Evolutionary conservation across 306 rosid genomes (phyloP).

Genomic region (Lupinus albus): DNA sequence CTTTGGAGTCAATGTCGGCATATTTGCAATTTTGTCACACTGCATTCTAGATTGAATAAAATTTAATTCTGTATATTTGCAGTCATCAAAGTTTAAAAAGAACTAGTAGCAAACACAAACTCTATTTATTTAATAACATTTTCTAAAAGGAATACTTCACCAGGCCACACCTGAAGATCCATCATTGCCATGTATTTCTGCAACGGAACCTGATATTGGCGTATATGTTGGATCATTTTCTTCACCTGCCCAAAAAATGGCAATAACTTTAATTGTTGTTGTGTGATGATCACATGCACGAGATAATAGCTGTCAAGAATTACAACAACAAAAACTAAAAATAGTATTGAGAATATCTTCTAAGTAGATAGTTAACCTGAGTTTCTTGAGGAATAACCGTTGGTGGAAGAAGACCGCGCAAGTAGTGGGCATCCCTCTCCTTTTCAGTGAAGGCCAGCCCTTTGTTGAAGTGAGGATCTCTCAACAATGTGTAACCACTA

Average conservation of each 20-base stretch:
- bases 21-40: background rate
- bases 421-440: constrained; percentile 96
- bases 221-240: constrained; percentile 83
- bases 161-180: constrained; percentile 90
- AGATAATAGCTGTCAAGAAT: background rate
- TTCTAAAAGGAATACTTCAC: background rate
- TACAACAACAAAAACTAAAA: background rate
- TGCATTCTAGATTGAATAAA: background rate
- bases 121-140: background rate
- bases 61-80: background rate
- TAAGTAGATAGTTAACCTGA: constrained; percentile 60
- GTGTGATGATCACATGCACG: background rate
- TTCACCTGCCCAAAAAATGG: constrained; percentile 62
- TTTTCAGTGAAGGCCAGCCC: constrained; percentile 89
- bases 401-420: constrained; percentile 98
- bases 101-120: constrained; percentile 15
- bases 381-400: constrained; percentile 72
- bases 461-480: constrained; percentile 95
- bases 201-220: constrained; percentile 88
- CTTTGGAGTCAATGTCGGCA: background rate
- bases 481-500: constrained; percentile 87
- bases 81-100: constrained; percentile 14
- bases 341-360: background rate
- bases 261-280: constrained; percentile 16
- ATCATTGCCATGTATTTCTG: constrained; percentile 97